phyloP scores from a whole-genome alignment of 2,329 filamentous ascomycete species.

The Aspergillus costaricaensis region DNA sequence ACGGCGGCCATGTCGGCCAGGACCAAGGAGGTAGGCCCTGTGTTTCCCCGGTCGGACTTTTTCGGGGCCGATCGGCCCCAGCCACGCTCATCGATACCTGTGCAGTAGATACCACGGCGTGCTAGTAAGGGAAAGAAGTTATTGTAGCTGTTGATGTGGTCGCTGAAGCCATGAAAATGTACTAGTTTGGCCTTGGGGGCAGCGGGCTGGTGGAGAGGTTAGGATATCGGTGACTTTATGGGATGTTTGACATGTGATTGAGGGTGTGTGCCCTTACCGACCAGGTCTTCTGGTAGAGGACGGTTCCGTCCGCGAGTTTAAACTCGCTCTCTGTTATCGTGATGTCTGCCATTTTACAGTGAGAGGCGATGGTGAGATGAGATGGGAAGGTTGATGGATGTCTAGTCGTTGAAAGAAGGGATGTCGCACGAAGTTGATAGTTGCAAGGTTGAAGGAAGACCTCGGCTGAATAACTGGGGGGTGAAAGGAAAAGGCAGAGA shows the following conservation, averaged over 20 bases:
- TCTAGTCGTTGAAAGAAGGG: background rate
- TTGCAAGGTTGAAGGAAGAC: background rate
- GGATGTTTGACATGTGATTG: background rate
- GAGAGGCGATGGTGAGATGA: background rate
- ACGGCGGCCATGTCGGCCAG: conserved; percentile 10
- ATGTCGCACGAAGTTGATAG: background rate
- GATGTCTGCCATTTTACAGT: conserved; percentile 5
- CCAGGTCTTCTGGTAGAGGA: conserved; percentile 17
- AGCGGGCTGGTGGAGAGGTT: background rate
- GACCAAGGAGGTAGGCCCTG: conserved; percentile 8
- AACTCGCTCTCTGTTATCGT: conserved; percentile 11
- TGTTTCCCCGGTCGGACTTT: conserved; percentile 13
- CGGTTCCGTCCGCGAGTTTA: conserved; percentile 5
- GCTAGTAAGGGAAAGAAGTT: conserved; percentile 10
- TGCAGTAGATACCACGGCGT: conserved; percentile 5
- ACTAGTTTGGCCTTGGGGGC: conserved; percentile 8
- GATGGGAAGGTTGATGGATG: background rate
- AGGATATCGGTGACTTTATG: background rate
- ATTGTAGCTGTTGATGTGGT: conserved; percentile 13
- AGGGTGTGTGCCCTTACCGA: conserved; percentile 6
- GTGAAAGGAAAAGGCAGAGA: background rate
- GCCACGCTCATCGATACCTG: conserved; percentile 13
- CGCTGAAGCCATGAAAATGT: conserved; percentile 16
- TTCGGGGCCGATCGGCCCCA: conserved; percentile 11
- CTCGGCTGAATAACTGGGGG: background rate